These are phyloP conservation scores for Plasmodium yoelii DNA, from an alignment of 169 alveolate species.

Conservation along the genomic window DNA sequence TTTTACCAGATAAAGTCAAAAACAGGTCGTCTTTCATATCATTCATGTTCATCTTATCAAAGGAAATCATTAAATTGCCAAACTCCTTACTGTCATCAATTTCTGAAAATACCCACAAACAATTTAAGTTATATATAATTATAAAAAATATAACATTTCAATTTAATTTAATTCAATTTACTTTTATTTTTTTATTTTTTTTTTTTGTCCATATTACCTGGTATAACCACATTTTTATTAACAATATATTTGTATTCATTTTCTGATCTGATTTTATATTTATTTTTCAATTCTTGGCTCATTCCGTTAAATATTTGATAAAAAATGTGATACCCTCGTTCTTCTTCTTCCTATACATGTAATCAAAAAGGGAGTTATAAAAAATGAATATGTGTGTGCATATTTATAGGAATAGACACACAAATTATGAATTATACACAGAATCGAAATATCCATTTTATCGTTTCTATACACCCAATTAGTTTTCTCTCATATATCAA, in stretches of 20 bases:
- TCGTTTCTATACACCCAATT: background rate
- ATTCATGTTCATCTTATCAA: conserved; percentile 68
- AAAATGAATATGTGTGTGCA: background rate
- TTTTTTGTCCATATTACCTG: conserved; percentile 23
- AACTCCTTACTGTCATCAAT: conserved; percentile 58
- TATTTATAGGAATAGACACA: background rate
- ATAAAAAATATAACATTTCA: background rate
- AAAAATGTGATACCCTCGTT: conserved; percentile 82
- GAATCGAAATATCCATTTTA: background rate
- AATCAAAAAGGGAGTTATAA: background rate
- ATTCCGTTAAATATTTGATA: conserved; percentile 78
- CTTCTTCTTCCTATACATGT: conserved; percentile 71
- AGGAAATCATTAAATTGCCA: conserved; percentile 21
- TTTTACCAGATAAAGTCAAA: conserved; percentile 52
- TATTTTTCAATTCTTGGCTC: conserved; percentile 46
- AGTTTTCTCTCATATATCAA: background rate
- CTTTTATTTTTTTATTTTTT: background rate
- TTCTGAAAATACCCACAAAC: conserved; percentile 11
- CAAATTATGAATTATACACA: background rate
- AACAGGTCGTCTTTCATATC: conserved; percentile 47
- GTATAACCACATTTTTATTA: conserved; percentile 35
- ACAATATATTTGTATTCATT: conserved; percentile 46
- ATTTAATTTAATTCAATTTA: background rate
- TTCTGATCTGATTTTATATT: conserved; percentile 56
- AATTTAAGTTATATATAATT: background rate